These are phyloP conservation scores for Thraustochytrium sp. DNA, from an alignment of 352 stramenopile genomes.

Conservation along the genomic window DNA sequence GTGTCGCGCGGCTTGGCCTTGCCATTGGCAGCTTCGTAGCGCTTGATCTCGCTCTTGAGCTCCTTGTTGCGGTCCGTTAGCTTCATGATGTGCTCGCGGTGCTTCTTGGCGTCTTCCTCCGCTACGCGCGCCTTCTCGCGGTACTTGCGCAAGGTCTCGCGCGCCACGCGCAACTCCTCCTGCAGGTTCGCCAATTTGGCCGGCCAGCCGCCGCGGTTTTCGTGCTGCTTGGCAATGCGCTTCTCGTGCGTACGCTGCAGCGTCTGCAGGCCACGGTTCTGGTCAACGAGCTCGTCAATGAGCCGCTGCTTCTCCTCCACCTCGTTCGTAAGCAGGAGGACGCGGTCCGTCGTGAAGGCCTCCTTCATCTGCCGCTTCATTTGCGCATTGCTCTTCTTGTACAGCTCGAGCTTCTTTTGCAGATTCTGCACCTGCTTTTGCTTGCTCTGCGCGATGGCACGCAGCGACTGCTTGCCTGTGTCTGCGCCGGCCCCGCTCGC, in stretches of 20 bases:
- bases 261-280: constrained; percentile 61
- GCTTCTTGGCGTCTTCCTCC: constrained; percentile 56
- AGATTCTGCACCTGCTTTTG: constrained; percentile 34
- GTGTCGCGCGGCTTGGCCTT: neutral
- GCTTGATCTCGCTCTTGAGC: constrained; percentile 55
- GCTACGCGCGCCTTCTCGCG: constrained; percentile 58
- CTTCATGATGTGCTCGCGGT: constrained; percentile 62
- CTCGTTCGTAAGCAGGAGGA: constrained; percentile 60
- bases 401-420: constrained; percentile 31
- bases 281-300: constrained; percentile 59
- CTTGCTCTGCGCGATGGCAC: constrained; percentile 14
- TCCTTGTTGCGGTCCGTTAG: constrained; percentile 60
- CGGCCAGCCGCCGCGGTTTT: constrained; percentile 59
- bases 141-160: constrained; percentile 59
- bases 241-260: constrained; percentile 59
- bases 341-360: constrained; percentile 29
- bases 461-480: constrained; percentile 29
- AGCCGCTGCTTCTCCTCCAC: constrained; percentile 61
- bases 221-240: constrained; percentile 62
- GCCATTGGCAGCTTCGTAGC: constrained; percentile 50
- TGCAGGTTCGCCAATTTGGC: constrained; percentile 57
- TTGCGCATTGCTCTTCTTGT: constrained; percentile 24
- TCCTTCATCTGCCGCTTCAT: constrained; percentile 26
- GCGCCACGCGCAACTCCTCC: constrained; percentile 63
- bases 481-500: neutral